Percentiles rank a stretch among this genome's conserved stretches.
These are phyloP conservation scores for Marvania coccoides DNA, from an alignment of 139 green algal genomes.

Conservation along the genomic window DNA sequence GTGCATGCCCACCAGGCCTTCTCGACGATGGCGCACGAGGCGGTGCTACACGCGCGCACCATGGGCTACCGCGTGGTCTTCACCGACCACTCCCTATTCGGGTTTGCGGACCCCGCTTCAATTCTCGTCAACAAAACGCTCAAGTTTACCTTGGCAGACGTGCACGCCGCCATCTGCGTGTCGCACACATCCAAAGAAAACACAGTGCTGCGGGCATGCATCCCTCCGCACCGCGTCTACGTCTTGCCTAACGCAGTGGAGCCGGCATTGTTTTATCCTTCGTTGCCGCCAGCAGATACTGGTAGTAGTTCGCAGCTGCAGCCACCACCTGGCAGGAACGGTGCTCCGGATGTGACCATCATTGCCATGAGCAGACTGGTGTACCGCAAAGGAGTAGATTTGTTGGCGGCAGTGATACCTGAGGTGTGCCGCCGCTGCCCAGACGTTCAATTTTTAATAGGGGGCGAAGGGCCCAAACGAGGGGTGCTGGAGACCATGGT, in stretches of 20 bases:
- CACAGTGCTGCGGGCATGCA: conserved; percentile 82
- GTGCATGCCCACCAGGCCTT: conserved; percentile 89
- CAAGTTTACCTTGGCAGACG: conserved; percentile 68
- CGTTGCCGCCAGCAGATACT: background rate
- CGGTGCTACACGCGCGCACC: conserved; percentile 68
- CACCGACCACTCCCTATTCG: conserved; percentile 96
- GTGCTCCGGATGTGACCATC: conserved; percentile 43
- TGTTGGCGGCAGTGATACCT: conserved; percentile 81
- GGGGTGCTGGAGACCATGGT: conserved; percentile 71
- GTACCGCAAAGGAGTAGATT: conserved; percentile 93
- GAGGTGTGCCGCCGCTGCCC: conserved; percentile 55
- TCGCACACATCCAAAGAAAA: conserved; percentile 95
- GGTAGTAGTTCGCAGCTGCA: background rate
- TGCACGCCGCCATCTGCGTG: conserved; percentile 83
- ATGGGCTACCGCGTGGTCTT: conserved; percentile 86
- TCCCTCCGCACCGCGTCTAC: conserved; percentile 76
- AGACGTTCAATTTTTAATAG: conserved; percentile 66
- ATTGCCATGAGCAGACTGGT: conserved; percentile 82
- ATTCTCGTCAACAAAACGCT: conserved; percentile 88
- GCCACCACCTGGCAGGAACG: background rate
- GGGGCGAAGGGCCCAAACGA: conserved; percentile 85
- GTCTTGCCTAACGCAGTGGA: conserved; percentile 92
- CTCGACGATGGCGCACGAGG: conserved; percentile 75
- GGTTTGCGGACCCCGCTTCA: conserved; percentile 77
- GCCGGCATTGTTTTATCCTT: background rate